phyloP scores from a whole-genome alignment of 257 asterid species.

The Solanum infundibuliforme region DNA sequence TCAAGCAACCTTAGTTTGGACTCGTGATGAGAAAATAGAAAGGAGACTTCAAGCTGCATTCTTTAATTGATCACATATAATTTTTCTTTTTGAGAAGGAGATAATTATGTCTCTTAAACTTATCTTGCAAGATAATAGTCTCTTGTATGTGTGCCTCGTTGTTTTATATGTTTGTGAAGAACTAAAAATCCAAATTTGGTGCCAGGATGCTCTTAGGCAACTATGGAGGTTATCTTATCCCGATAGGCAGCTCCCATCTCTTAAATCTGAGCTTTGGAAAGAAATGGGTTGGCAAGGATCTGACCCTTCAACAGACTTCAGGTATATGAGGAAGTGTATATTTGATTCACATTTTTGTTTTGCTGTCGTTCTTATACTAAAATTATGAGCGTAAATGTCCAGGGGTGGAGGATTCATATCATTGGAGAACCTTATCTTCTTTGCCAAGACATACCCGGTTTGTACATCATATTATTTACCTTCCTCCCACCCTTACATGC shows the following conservation, averaged over 20 bases:
- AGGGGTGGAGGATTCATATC: constrained; percentile 99
- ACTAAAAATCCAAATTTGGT: neutral
- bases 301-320: constrained; percentile 97
- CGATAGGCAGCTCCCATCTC: constrained; percentile 66
- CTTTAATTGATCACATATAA: neutral
- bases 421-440: constrained; percentile 81
- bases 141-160: neutral
- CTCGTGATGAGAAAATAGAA: neutral
- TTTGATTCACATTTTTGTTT: neutral
- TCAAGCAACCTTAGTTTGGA: neutral
- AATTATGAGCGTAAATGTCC: constrained; percentile 5
- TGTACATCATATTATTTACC: constrained; percentile 14
- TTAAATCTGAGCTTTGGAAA: constrained; percentile 91
- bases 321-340: constrained; percentile 28
- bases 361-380: constrained; percentile 1
- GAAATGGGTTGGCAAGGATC: constrained; percentile 99
- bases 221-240: constrained; percentile 92
- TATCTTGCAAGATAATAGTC: neutral
- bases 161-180: neutral
- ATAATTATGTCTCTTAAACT: neutral
- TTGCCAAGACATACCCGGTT: constrained; percentile 87
- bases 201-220: constrained; percentile 80
- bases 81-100: neutral
- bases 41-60: neutral
- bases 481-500: neutral